Evolutionary conservation across 805 yeast genomes (phyloP).

Genomic region (Lachancea thermotolerans): DNA sequence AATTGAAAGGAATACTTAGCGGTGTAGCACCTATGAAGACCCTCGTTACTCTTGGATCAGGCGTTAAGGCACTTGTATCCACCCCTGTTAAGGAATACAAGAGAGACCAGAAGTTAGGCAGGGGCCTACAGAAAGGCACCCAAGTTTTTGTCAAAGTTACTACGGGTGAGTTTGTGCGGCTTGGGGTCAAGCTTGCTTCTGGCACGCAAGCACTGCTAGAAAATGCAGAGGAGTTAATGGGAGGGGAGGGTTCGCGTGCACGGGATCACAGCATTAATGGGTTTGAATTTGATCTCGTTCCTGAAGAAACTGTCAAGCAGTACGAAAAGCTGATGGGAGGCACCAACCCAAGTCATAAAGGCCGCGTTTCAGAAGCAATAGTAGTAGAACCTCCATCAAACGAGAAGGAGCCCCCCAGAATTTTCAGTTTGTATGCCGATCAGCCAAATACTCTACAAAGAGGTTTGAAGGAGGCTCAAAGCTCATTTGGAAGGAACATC

Average conservation of each 20-base stretch:
- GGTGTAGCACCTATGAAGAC: constrained; percentile 82
- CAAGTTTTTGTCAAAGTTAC: constrained; percentile 67
- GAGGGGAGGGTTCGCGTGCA: constrained; percentile 61
- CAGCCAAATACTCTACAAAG: constrained; percentile 69
- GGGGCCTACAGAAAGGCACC: constrained; percentile 73
- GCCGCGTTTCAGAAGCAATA: constrained; percentile 26
- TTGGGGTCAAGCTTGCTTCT: constrained; percentile 80
- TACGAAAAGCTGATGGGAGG: constrained; percentile 32
- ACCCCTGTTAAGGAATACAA: constrained; percentile 70
- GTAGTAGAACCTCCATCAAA: constrained; percentile 21
- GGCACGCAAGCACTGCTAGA: constrained; percentile 83
- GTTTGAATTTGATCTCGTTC: constrained; percentile 19
- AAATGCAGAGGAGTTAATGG: constrained; percentile 68
- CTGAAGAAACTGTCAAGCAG: constrained; percentile 18
- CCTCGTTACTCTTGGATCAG: constrained; percentile 68
- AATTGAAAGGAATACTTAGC: constrained; percentile 69
- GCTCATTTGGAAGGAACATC: constrained; percentile 62
- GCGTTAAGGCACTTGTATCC: constrained; percentile 63
- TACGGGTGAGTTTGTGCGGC: constrained; percentile 67
- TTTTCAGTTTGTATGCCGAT: constrained; percentile 70
- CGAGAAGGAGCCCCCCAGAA: constrained; percentile 26
- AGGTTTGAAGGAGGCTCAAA: constrained; percentile 72
- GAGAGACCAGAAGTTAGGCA: constrained; percentile 60
- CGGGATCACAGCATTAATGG: constrained; percentile 23
- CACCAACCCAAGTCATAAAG: constrained; percentile 29